A percentile compares a stretch with the other conserved stretches of the same genome.
Conservation (phyloP, 1,284 basidiomycete genomes). For the Takashimella tepidaria region DNA sequence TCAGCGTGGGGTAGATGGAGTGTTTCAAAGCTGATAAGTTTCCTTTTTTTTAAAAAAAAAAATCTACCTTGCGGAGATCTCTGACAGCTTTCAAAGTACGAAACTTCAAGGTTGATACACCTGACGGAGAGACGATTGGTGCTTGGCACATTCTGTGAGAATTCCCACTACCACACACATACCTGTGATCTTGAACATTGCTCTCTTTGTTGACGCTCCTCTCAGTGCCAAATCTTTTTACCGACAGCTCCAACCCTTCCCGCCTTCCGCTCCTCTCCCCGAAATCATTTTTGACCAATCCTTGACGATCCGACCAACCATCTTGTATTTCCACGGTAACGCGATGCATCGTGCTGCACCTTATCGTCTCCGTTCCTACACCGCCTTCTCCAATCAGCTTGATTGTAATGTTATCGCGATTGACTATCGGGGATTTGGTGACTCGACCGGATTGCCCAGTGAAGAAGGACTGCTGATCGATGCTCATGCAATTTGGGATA, state of each 20-base stretch:
- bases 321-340: conserved; percentile 89
- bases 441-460: conserved; percentile 71
- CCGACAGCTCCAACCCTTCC: conserved; percentile 12
- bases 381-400: conserved; percentile 24
- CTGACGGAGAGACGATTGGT: conserved; percentile 73
- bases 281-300: conserved; percentile 49
- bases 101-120: conserved; percentile 64
- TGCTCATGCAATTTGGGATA: conserved; percentile 74
- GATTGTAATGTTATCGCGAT: conserved; percentile 68
- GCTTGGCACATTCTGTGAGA: conserved; percentile 78
- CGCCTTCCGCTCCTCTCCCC: conserved; percentile 18
- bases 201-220: neutral
- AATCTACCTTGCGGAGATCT: too few relatives aligned
- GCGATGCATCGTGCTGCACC: conserved; percentile 32
- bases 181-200: too few relatives aligned
- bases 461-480: conserved; percentile 71
- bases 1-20: too few relatives aligned
- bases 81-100: conserved; percentile 67
- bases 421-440: conserved; percentile 90
- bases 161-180: too few relatives aligned
- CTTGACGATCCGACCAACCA: conserved; percentile 60
- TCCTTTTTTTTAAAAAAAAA: too few relatives aligned
- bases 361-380: conserved; percentile 27
- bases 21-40: too few relatives aligned
- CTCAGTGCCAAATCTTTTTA: conserved; percentile 29